These are phyloP conservation scores for Arthroderma uncinatum DNA, from an alignment of 2,329 filamentous ascomycete genomes.

Conservation along the genomic window DNA sequence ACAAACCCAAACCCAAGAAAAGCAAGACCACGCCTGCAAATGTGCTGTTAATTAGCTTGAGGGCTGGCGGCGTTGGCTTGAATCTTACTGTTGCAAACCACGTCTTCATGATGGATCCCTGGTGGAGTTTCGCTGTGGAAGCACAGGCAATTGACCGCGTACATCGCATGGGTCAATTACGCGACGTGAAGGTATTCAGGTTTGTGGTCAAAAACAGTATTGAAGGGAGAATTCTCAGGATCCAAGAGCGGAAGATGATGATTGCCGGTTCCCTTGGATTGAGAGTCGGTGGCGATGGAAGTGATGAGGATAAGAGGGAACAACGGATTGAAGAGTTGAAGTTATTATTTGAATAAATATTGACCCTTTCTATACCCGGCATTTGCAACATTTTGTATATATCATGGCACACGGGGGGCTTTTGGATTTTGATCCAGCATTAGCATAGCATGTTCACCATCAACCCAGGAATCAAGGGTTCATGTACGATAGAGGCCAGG, in stretches of 20 bases:
- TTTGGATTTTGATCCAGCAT: not conserved
- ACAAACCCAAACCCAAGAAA: slow-evolving; percentile 6
- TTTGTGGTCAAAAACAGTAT: slow-evolving; percentile 88
- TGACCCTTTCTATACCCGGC: not conserved
- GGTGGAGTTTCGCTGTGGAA: slow-evolving; percentile 97
- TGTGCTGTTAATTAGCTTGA: slow-evolving; percentile 70
- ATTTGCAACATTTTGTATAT: not conserved
- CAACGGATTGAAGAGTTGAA: slow-evolving; percentile 90
- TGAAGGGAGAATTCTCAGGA: slow-evolving; percentile 83
- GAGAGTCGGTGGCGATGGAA: slow-evolving; percentile 84
- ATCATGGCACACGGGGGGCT: not conserved
- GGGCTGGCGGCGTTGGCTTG: slow-evolving; percentile 84
- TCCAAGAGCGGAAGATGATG: slow-evolving; percentile 80
- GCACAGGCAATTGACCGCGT: slow-evolving; percentile 96
- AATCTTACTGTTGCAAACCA: slow-evolving; percentile 81
- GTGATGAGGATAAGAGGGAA: slow-evolving; percentile 80
- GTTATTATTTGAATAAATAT: slow-evolving; percentile 52
- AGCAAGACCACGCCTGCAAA: slow-evolving; percentile 16
- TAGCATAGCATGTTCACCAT: not conserved
- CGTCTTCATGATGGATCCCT: slow-evolving; percentile 99
- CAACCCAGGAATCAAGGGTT: not conserved
- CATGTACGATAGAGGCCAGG: not conserved
- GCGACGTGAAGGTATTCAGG: slow-evolving; percentile 71
- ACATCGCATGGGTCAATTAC: slow-evolving; percentile 88
- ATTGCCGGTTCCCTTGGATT: slow-evolving; percentile 91